Conservation (phyloP, 106 monocot species). For the Chionographis japonica region DNA sequence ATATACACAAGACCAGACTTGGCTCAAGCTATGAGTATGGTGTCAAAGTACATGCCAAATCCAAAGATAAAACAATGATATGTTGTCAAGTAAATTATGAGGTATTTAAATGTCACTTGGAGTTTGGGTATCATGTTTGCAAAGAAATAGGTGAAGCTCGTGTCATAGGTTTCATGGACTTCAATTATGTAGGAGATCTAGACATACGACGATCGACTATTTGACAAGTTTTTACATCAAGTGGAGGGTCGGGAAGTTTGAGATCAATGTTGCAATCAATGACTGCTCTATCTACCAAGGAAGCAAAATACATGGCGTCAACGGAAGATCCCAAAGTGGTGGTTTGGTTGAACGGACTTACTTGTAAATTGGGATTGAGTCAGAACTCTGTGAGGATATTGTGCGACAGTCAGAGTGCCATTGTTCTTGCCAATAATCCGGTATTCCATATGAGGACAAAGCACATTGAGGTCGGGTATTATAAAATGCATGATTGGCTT, state of each 20-base stretch:
- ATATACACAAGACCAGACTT: not conserved
- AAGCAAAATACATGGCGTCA: not conserved
- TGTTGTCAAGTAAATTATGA: not conserved
- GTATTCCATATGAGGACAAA: not conserved
- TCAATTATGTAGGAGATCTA: not conserved
- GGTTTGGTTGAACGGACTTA: too few species aligned
- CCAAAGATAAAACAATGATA: not conserved
- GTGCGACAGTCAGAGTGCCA: not conserved
- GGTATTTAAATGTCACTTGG: too few species aligned
- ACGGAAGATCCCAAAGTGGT: not conserved
- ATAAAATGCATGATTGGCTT: too few species aligned
- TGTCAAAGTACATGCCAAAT: too few species aligned
- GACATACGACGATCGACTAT: not conserved
- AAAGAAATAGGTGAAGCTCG: too few species aligned
- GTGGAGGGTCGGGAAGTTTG: not conserved
- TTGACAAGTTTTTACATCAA: not conserved
- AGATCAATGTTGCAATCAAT: not conserved
- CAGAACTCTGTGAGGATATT: not conserved
- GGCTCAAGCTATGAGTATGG: too few species aligned
- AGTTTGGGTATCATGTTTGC: too few species aligned
- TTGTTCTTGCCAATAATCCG: not conserved
- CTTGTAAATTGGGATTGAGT: not conserved
- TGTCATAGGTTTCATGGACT: not conserved
- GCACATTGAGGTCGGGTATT: too few species aligned
- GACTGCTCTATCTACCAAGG: not conserved